These are phyloP conservation scores for Penicillium maclennaniae DNA, from an alignment of 495 filamentous ascomycete species.

Conservation along the genomic window DNA sequence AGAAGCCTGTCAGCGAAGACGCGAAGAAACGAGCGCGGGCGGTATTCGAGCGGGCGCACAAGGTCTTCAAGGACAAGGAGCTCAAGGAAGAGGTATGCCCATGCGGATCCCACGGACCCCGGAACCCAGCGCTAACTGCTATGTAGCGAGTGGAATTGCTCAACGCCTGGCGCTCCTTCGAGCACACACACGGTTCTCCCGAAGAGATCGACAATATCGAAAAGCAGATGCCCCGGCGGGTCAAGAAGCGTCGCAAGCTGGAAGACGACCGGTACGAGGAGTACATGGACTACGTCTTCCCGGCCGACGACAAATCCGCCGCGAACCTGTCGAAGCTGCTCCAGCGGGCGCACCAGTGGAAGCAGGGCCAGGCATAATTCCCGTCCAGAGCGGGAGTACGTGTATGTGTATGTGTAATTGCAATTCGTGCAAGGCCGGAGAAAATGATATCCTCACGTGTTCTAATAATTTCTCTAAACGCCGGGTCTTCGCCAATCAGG, in stretches of 20 bases:
- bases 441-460: not conserved
- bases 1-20: slow-evolving; percentile 71
- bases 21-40: slow-evolving; percentile 77
- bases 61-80: slow-evolving; percentile 85
- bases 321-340: slow-evolving; percentile 80
- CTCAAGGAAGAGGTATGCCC: slow-evolving; percentile 78
- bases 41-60: slow-evolving; percentile 83
- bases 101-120: not conserved
- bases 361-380: slow-evolving; percentile 45
- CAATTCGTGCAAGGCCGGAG: not conserved
- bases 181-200: slow-evolving; percentile 71
- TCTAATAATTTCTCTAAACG: not conserved
- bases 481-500: not conserved
- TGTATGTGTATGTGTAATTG: not conserved
- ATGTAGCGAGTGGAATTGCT: slow-evolving; percentile 74
- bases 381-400: not conserved
- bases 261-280: slow-evolving; percentile 97
- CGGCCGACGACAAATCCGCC: slow-evolving; percentile 86
- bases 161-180: slow-evolving; percentile 88
- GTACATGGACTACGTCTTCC: slow-evolving; percentile 97
- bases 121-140: slow-evolving; percentile 25
- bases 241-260: slow-evolving; percentile 90
- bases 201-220: slow-evolving; percentile 82
- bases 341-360: slow-evolving; percentile 85
- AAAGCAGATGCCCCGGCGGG: slow-evolving; percentile 86